Evolutionary conservation across 345 rosid species (phyloP), one percentile per base, ranked within the genome.

Genomic region (Linum usitatissimum): DNA sequence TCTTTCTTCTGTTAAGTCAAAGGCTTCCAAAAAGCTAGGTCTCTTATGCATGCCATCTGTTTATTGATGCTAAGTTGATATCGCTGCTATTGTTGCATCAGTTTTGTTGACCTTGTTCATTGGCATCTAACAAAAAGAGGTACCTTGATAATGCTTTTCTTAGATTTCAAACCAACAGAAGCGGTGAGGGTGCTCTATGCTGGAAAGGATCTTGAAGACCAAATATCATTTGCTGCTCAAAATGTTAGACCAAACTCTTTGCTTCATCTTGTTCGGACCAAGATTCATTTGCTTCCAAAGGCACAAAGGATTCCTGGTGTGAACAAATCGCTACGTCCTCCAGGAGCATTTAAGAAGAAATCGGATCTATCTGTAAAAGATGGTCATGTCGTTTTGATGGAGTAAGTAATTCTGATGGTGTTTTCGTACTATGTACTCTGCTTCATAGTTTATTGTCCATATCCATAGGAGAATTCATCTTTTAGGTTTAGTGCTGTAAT

Each of bases 301-400:
- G 96, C 97, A 30, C 97, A 87, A 71, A 87, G 79, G 79, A 82
- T 90, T 68, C 99, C 96, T 1, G 84, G 96, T 30, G 97, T 90
- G 73, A 90, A 87, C 71, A 93, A 84, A 77, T 79, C 97, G 57
- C 72, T 90, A 73, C 77, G 94, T 63, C 99, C 99, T 74, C 99
- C 97, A 3, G 99, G 97, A 54, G 99, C 99, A 55, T 93, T 93
- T 81, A 93, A 93, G 90, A 93, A 88, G 88, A 93, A 93, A 79
- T 86, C 97, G 39, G 99, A 93, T 72, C 91, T 93, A 45, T 93
- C 92, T 68, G 83, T 83, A 64, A 93, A 87, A 83, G 99, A 93
- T 80, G 97, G 99, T 65, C 99, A 90, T 60, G 82, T 90, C 62
- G 79, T 93, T 77, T 78, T 90, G 34, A 86, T 87, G 99, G 99